Conservation (phyloP, 1,284 basidiomycete genomes). For the Sporisorium sorghi region DNA sequence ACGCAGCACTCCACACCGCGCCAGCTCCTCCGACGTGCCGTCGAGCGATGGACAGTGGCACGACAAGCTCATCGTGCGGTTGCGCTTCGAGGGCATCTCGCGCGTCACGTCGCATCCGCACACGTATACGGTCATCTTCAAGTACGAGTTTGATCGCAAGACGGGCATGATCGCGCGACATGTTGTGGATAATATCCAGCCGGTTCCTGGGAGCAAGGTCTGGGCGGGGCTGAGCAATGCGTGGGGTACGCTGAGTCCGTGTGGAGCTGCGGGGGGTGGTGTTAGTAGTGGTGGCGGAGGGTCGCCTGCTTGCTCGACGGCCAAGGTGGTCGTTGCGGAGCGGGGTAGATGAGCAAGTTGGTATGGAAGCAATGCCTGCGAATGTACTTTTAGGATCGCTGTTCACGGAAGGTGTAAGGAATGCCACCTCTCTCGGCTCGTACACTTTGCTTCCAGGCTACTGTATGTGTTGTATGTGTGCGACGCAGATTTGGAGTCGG, state of each 20-base stretch:
- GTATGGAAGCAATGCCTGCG: neutral
- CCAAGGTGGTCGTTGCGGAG: neutral
- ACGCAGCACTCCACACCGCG: slow-evolving; percentile 5
- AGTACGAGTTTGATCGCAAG: slow-evolving; percentile 60
- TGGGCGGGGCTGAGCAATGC: slow-evolving; percentile 47
- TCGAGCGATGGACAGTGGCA: slow-evolving; percentile 5
- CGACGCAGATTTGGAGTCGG: too few relatives aligned
- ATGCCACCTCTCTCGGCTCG: neutral
- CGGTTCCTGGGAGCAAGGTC: slow-evolving; percentile 60
- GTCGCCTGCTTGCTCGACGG: slow-evolving; percentile 15
- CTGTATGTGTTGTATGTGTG: too few relatives aligned
- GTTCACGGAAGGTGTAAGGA: neutral
- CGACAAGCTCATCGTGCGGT: slow-evolving; percentile 55
- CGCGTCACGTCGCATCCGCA: slow-evolving; percentile 56
- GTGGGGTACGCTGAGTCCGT: slow-evolving; percentile 38
- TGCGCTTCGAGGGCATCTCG: slow-evolving; percentile 60
- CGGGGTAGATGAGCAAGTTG: neutral
- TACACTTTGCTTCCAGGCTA: too few relatives aligned
- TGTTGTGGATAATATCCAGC: slow-evolving; percentile 65
- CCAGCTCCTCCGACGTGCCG: neutral
- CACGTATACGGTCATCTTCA: slow-evolving; percentile 64
- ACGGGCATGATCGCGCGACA: slow-evolving; percentile 62
- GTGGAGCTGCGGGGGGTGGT: slow-evolving; percentile 23
- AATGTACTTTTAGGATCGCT: neutral
- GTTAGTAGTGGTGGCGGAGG: slow-evolving; percentile 19